Conservation (phyloP, 805 yeast genomes). For the Zygoascus bituminiphila region DNA sequence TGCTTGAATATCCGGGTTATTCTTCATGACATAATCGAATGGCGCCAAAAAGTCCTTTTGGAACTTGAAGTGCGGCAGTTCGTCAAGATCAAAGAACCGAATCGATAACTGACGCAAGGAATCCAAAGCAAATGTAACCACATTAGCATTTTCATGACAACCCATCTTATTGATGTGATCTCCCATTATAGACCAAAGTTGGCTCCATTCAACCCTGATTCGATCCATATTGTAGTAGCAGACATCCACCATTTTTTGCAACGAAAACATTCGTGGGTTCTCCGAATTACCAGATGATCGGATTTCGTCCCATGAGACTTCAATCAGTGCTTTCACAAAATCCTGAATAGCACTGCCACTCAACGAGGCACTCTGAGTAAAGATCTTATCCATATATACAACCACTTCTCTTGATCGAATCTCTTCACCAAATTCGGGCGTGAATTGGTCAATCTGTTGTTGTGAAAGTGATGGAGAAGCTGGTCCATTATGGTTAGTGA, state of each 20-base stretch:
- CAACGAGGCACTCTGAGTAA: conserved; percentile 70
- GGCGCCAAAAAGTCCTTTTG: conserved; percentile 92
- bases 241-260: conserved; percentile 94
- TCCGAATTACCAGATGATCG: conserved; percentile 74
- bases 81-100: conserved; percentile 89
- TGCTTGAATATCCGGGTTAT: conserved; percentile 61
- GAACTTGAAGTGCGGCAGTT: conserved; percentile 88
- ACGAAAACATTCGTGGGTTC: conserved; percentile 83
- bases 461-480: not conserved
- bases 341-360: conserved; percentile 78
- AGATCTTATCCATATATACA: conserved; percentile 71
- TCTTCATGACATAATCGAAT: conserved; percentile 66
- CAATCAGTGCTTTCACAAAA: conserved; percentile 80
- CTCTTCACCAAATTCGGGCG: conserved; percentile 25
- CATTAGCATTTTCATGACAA: conserved; percentile 63
- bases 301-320: conserved; percentile 84
- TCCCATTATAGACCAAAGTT: conserved; percentile 90
- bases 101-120: conserved; percentile 87
- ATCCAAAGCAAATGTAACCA: conserved; percentile 86
- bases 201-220: conserved; percentile 94
- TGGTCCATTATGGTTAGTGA: not conserved
- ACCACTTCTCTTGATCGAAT: conserved; percentile 28
- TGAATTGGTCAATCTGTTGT: not conserved
- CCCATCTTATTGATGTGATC: conserved; percentile 80
- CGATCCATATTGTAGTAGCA: conserved; percentile 97